Base-by-base conservation (phyloP, 306 rosid species). In the Aeschynomene evenia region DNA sequence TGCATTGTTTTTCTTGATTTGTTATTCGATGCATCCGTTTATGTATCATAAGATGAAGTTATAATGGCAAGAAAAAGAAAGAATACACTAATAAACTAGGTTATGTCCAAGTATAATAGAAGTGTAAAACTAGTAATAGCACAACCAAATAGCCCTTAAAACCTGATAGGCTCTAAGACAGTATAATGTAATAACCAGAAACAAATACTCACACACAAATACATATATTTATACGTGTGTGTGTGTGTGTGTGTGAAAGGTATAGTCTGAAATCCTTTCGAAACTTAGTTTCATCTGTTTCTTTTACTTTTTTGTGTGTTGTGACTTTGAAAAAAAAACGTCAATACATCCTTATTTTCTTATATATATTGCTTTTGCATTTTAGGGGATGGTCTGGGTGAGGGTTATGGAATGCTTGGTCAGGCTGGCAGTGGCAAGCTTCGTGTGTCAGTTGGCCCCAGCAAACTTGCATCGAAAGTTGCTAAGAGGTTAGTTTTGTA, bases 321-420 rank as follows among this genome's bases (percentile, higher is more conserved):
- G 4, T 29, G 46, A 61, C 40, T 51, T 10, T 66, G 39, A 11
- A 16, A 57, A 11, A 16, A 57, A 48, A 57, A 49, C 70, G 49
- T 36, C 53, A 4, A 7, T 28, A 43, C 28, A 26, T 16, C 50
- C 42, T 63, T 71, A 20, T 45, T 63, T 73, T 39, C 56, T 3
- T 71, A 31, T 72, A 40, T 40, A 2, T 40, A 4, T 40, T 40
- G 71, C 68, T 33, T 57, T 66, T 77, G 33, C 19, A 36, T 70
- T 24, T 65, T 78, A 94, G 99, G 99, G 54, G 99, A 88, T 76
- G 97, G 99, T 70, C 83, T 94, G 12, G 98, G 97, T 66, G 99
- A 91, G 80, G 97, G 99, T 55, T 88, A 94, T 65, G 97, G 99
- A 79, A 94, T 94, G 99, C 97, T 91, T 45, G 92, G 96, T 82